phyloP scores from a whole-genome alignment of 768 basidiomycete genomes.

The Boletales sp. region DNA sequence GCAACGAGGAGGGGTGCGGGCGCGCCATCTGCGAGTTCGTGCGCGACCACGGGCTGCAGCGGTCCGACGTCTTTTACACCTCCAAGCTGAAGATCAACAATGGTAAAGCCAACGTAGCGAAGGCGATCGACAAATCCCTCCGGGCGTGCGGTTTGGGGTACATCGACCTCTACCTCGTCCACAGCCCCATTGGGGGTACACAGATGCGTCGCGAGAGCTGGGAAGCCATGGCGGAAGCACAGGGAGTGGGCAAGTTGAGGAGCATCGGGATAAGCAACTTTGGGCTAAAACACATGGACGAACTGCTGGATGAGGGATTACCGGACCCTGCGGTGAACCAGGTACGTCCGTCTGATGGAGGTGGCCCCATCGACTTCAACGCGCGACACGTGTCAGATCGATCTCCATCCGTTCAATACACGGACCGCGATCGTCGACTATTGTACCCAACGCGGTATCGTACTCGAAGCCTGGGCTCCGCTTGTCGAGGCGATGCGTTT shows the following conservation, averaged over 20 bases:
- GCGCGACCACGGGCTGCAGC: constrained; percentile 37
- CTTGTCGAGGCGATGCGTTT: constrained; percentile 51
- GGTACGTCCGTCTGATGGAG: constrained; percentile 28
- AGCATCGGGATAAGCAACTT: constrained; percentile 5
- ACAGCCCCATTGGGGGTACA: constrained; percentile 3
- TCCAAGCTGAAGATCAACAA: constrained; percentile 63
- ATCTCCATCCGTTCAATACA: constrained; percentile 70
- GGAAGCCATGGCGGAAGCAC: constrained; percentile 2
- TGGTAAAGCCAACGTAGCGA: constrained; percentile 41
- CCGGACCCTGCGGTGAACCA: constrained; percentile 61
- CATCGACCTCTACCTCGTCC: constrained; percentile 3
- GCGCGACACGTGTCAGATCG: constrained; percentile 34
- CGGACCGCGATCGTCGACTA: constrained; percentile 55
- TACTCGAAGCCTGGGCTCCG: constrained; percentile 50
- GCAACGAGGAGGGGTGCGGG: constrained; percentile 63
- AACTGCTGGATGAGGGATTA: constrained; percentile 42
- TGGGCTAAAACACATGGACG: constrained; percentile 40
- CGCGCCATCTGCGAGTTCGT: constrained; percentile 57
- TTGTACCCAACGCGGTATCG: constrained; percentile 53
- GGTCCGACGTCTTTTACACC: constrained; percentile 58
- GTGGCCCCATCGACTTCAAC: constrained; percentile 1
- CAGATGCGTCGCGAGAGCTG: constrained; percentile 4
- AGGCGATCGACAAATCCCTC: constrained; percentile 52
- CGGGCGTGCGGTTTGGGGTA: constrained; percentile 32
- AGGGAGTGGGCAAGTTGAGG: background rate